Evolutionary conservation across 1,284 basidiomycete genomes (phyloP), one percentile per base, ranked within the genome.

Genomic region (Cryptococcus sp.): DNA sequence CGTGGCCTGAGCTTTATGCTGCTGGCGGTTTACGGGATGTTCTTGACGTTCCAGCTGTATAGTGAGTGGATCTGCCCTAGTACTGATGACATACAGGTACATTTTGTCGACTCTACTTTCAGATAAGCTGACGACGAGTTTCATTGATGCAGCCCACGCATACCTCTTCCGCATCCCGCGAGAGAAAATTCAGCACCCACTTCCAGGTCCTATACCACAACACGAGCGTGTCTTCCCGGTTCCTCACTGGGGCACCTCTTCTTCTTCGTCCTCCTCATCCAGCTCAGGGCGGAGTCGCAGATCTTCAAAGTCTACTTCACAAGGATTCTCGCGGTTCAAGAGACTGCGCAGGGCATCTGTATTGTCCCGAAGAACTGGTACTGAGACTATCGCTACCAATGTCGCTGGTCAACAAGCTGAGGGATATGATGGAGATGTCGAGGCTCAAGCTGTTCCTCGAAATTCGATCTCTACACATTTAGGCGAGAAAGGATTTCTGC

Each of bases 1-100:
- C 73, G 81, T 52, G 85, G 84, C 34, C 81, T 80, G 40, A 74
- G 76, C 46, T 77, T 87, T 70, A 82, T 87, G 55, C 74, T 87
- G 8, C 80, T 87, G 37, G 72, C 83, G 49, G 82, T 85, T 64
- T 86, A 81, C 70, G 81, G 69, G 40, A 65, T 70, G 58, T 76
- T 73, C 64, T 66, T 75, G 51, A 67, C 65, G 1, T 76, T 72
- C 67, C 73, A 74, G 71, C 81, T 87, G 62, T 86, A 83, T 76
- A 85, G 84, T 63, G 44, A 58, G 69, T 68, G 19, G 10, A 26
- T 44, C n/a, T 52, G 16, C 1, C 16, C 7, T 1, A 4, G 45
- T 19, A 37, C 34, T 45, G n/a, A n/a, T 23, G 15, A 19, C 7
- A 46, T 15, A 1, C 46, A 3, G 10, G 38, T 8, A 16, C 23